Conservation (phyloP, 306 rosid species). For the Ormosia emarginata region DNA sequence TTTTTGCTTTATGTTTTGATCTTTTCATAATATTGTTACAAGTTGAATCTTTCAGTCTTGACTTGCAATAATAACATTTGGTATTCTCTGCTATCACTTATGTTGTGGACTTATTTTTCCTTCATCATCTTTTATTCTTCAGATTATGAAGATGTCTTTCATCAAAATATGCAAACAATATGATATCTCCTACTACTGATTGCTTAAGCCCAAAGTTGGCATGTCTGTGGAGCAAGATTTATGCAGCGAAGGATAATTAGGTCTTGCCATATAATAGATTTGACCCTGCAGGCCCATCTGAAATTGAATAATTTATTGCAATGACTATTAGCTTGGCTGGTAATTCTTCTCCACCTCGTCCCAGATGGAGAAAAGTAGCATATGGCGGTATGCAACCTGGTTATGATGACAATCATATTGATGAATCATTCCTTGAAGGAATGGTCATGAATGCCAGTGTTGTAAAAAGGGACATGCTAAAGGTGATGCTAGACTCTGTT, state of each 20-base stretch:
- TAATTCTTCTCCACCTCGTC: constrained; percentile 30
- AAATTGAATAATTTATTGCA: constrained; percentile 6
- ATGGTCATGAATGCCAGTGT: constrained; percentile 94
- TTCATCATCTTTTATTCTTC: background rate
- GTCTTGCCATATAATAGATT: background rate
- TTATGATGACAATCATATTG: constrained; percentile 78
- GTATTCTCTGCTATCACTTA: background rate
- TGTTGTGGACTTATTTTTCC: background rate
- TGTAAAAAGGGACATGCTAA: constrained; percentile 71
- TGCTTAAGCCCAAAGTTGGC: background rate
- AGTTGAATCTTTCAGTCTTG: background rate
- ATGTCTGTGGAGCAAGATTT: constrained; percentile 5
- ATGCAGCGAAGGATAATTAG: background rate
- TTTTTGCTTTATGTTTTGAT: background rate
- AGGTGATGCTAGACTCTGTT: constrained; percentile 81
- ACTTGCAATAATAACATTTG: background rate
- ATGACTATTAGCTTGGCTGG: constrained; percentile 36
- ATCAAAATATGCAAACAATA: background rate
- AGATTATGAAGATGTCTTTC: background rate
- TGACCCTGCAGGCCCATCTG: constrained; percentile 9
- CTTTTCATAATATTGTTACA: background rate
- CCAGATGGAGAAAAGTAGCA: constrained; percentile 87
- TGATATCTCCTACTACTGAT: background rate
- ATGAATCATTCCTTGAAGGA: constrained; percentile 82
- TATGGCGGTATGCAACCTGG: constrained; percentile 98